phyloP scores from a whole-genome alignment of 768 basidiomycete genomes.

The Rhodotorula toruloides region DNA sequence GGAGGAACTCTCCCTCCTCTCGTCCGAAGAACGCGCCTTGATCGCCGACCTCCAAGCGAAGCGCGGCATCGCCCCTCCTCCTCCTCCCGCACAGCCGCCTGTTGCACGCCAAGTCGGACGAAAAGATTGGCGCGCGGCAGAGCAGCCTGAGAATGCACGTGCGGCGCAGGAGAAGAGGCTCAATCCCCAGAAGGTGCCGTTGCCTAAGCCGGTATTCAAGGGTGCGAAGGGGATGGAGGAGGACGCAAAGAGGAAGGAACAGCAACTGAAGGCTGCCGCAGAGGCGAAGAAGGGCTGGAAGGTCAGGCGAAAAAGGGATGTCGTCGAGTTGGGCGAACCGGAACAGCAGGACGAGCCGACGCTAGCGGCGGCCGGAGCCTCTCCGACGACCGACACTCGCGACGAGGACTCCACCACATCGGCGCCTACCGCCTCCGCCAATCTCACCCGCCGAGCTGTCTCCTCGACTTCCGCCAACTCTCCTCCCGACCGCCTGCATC shows the following conservation, averaged over 20 bases:
- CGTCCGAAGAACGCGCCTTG: background rate
- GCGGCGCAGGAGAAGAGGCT: background rate
- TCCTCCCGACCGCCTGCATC: slow-evolving; percentile 45
- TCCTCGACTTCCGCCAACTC: background rate
- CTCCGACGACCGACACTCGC: background rate
- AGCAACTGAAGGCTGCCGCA: background rate
- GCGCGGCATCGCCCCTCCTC: background rate
- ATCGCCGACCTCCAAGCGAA: slow-evolving; percentile 10
- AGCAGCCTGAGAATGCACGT: background rate
- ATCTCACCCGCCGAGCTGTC: background rate
- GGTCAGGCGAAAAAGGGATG: background rate
- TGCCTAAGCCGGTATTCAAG: slow-evolving; percentile 1
- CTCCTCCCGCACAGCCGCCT: no score
- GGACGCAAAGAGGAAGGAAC: background rate
- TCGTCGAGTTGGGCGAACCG: no score
- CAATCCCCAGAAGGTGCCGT: background rate
- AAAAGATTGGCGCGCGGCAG: no score
- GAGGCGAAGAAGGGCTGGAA: background rate
- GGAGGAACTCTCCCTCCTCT: background rate
- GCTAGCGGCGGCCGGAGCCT: background rate
- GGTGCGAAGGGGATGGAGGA: background rate
- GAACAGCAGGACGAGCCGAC: background rate
- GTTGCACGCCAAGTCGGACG: no score
- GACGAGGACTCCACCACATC: background rate
- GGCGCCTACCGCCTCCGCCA: background rate